Evolutionary conservation across 768 basidiomycete species (phyloP).

Genomic region (Cantharellus anzutake): DNA sequence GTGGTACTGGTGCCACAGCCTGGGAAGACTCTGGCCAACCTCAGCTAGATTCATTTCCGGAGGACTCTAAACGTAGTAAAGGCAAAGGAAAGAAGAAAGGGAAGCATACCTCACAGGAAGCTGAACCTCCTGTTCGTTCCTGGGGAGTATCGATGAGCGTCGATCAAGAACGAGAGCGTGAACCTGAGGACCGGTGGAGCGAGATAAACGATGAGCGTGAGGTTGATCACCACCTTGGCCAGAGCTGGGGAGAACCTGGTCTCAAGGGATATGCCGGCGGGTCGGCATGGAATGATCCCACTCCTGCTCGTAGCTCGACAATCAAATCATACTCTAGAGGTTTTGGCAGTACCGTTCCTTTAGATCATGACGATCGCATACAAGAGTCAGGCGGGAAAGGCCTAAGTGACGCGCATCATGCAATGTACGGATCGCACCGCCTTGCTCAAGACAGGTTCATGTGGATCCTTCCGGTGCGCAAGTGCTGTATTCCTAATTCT

Average conservation of each 20-base stretch:
- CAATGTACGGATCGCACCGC: slow-evolving; percentile 7
- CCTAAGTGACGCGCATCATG: slow-evolving; percentile 1
- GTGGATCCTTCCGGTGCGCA: slow-evolving; percentile 5
- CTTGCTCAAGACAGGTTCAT: slow-evolving; percentile 5
- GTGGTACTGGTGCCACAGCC: neutral
- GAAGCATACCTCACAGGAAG: neutral
- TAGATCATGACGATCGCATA: neutral
- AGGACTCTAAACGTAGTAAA: neutral
- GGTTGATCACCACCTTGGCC: neutral
- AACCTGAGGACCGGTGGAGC: neutral
- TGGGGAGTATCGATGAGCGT: neutral
- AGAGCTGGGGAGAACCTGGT: neutral
- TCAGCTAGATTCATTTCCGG: neutral
- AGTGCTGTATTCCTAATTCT: neutral
- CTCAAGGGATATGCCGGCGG: neutral
- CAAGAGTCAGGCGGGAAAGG: slow-evolving; percentile 4
- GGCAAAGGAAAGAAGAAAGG: neutral
- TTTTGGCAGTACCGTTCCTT: neutral
- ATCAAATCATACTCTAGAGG: neutral
- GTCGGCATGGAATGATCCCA: neutral
- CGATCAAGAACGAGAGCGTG: neutral
- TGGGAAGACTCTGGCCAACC: neutral
- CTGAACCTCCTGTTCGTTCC: no score
- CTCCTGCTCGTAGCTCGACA: neutral
- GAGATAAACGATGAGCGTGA: neutral